Evolutionary conservation across 2,329 filamentous ascomycete genomes (phyloP).

Genomic region (Aureobasidium musti): DNA sequence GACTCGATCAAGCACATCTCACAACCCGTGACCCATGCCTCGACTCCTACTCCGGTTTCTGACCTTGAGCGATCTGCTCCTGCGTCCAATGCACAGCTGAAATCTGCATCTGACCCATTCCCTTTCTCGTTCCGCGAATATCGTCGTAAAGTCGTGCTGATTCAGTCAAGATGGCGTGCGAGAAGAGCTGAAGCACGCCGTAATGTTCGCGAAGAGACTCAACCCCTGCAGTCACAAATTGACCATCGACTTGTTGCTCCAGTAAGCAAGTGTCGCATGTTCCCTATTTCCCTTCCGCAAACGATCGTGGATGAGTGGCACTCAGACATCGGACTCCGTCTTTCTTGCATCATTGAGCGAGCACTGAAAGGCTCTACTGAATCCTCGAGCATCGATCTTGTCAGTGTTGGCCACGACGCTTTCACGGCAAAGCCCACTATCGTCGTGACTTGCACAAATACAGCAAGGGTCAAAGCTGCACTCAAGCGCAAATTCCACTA

Average conservation of each 20-base stretch:
- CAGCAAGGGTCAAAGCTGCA: constrained; percentile 69
- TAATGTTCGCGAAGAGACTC: neutral
- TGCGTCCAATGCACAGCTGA: neutral
- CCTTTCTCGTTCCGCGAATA: constrained; percentile 39
- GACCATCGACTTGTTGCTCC: constrained; percentile 22
- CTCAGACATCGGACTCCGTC: constrained; percentile 67
- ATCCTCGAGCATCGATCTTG: constrained; percentile 75
- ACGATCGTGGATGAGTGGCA: constrained; percentile 73
- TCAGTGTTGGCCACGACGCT: constrained; percentile 69
- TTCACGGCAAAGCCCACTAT: constrained; percentile 70
- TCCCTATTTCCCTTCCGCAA: constrained; percentile 55
- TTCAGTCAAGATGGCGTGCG: constrained; percentile 42
- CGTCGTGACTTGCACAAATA: constrained; percentile 74
- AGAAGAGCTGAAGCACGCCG: constrained; percentile 25
- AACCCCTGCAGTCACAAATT: neutral
- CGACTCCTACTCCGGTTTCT: neutral
- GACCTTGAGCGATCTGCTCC: neutral
- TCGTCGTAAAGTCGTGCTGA: constrained; percentile 40
- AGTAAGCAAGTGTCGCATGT: constrained; percentile 25
- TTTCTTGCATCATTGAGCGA: constrained; percentile 68
- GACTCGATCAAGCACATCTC: neutral
- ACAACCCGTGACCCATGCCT: neutral
- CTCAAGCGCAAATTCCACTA: constrained; percentile 71
- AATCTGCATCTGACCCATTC: neutral
- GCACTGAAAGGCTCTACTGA: constrained; percentile 74